Conservation (phyloP, 805 yeast genomes). For the Spathaspora hagerdaliae region DNA sequence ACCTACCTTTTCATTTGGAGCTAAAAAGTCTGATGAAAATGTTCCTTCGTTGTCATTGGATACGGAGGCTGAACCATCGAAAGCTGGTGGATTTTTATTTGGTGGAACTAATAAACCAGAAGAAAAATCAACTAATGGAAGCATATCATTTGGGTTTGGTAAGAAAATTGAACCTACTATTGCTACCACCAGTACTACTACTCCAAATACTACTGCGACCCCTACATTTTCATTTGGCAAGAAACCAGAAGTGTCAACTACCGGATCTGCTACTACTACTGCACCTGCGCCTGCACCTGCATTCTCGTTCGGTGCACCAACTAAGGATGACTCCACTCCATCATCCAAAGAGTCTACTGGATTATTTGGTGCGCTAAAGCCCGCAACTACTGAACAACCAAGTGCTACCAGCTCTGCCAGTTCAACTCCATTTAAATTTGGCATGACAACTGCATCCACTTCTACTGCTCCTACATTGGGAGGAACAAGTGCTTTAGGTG, state of each 20-base stretch:
- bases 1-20: neutral
- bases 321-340: neutral
- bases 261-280: neutral
- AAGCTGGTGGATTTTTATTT: too few relatives aligned
- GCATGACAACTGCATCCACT: neutral
- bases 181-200: neutral
- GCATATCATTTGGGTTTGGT: slow-evolving; percentile 8
- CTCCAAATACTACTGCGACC: neutral
- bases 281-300: too few relatives aligned
- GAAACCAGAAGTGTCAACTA: neutral
- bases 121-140: neutral
- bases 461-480: neutral
- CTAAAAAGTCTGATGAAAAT: neutral
- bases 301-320: slow-evolving; percentile 13
- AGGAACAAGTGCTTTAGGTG: neutral
- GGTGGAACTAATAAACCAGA: neutral
- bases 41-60: neutral
- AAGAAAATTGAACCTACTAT: neutral
- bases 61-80: neutral
- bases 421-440: neutral
- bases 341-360: neutral
- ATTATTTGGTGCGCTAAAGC: slow-evolving; percentile 10
- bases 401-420: neutral
- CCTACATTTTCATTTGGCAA: neutral
- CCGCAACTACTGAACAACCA: neutral